Evolutionary conservation across 441 rosid species (phyloP).

Genomic region (Arabidopsis hybrid): DNA sequence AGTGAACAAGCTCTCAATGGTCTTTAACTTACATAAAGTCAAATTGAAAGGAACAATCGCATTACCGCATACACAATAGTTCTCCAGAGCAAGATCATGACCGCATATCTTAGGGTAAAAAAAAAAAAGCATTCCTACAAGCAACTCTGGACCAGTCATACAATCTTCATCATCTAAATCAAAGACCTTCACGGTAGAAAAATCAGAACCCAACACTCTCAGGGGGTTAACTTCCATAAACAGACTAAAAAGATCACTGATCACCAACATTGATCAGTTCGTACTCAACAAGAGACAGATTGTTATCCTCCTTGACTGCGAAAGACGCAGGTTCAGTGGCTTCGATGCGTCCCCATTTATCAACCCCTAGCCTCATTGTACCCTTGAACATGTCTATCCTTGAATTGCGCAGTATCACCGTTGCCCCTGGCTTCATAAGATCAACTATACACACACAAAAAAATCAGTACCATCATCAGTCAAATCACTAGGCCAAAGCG

Average conservation of each 20-base stretch:
- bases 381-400: conserved; percentile 97
- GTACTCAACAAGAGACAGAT: conserved; percentile 86
- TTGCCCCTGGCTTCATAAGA: conserved; percentile 64
- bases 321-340: conserved; percentile 71
- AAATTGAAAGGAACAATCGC: conserved; percentile 5
- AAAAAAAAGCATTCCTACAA: conserved; percentile 33
- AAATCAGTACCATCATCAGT: neutral
- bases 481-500: neutral
- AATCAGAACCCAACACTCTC: conserved; percentile 45
- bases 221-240: conserved; percentile 45
- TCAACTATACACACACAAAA: conserved; percentile 59
- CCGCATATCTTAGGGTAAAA: conserved; percentile 23
- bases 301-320: conserved; percentile 69
- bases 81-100: neutral
- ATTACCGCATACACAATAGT: conserved; percentile 2
- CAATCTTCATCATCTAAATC: conserved; percentile 32
- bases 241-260: conserved; percentile 45
- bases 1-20: conserved; percentile 24
- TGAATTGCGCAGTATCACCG: conserved; percentile 81
- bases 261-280: conserved; percentile 79
- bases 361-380: conserved; percentile 91
- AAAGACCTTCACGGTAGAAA: conserved; percentile 36
- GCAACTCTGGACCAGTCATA: conserved; percentile 31
- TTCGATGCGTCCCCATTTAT: conserved; percentile 92
- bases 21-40: conserved; percentile 32